These are phyloP conservation scores for Pyrenula aspistea DNA, from an alignment of 495 filamentous ascomycete genomes.

Conservation along the genomic window DNA sequence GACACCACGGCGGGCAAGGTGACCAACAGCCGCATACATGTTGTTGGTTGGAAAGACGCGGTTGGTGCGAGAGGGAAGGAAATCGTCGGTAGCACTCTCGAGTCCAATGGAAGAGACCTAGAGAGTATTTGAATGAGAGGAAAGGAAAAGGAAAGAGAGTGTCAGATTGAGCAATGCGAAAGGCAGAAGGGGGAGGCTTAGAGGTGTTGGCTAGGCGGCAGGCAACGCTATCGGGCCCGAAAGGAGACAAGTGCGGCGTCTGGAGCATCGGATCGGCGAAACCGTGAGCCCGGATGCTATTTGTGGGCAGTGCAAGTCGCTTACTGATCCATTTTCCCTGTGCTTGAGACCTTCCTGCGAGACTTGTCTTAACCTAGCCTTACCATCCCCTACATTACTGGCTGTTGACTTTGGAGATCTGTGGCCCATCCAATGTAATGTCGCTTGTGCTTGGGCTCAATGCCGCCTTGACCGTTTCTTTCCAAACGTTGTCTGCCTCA, in stretches of 20 bases:
- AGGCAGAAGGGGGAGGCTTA: not conserved
- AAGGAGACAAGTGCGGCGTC: not conserved
- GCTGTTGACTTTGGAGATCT: too few species aligned
- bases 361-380: not conserved
- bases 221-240: not conserved
- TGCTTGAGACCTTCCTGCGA: too few species aligned
- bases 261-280: not conserved
- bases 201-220: not conserved
- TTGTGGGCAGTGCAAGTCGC: not conserved
- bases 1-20: not conserved
- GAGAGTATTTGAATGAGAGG: not conserved
- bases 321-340: not conserved
- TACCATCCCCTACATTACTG: not conserved
- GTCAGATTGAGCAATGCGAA: not conserved
- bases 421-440: too few species aligned
- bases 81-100: not conserved
- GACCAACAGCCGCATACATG: not conserved
- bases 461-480: not conserved
- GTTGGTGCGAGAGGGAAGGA: not conserved
- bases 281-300: not conserved
- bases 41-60: not conserved
- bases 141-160: not conserved
- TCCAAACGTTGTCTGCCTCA: not conserved
- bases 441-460: too few species aligned
- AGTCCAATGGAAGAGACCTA: not conserved